Evolutionary conservation across 768 basidiomycete genomes (phyloP).

Genomic region (Rhodotorula sphaerocarpa): DNA sequence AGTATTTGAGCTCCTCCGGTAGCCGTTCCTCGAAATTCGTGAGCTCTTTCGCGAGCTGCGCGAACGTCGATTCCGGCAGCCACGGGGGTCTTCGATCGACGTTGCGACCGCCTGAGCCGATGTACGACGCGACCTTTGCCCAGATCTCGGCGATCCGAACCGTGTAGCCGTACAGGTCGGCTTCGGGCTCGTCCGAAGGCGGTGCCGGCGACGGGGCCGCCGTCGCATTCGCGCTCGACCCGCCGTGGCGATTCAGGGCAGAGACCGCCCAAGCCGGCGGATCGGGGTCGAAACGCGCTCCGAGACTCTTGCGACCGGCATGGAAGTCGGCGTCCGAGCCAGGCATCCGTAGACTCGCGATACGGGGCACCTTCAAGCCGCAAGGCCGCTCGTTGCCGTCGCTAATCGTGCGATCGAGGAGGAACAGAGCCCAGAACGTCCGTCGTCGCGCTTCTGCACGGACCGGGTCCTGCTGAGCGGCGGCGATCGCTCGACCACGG

Average conservation of each 20-base stretch:
- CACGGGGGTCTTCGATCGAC: constrained; percentile 31
- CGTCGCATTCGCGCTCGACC: constrained; percentile 8
- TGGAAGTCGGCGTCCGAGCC: constrained; percentile 27
- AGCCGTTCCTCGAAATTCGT: constrained; percentile 19
- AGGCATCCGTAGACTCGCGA: constrained; percentile 27
- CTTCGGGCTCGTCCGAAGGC: constrained; percentile 21
- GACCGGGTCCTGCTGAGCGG: constrained; percentile 7
- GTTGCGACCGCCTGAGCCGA: constrained; percentile 29
- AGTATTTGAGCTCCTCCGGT: constrained; percentile 20
- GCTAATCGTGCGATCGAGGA: constrained; percentile 30
- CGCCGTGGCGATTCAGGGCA: neutral
- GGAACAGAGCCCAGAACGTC: constrained; percentile 32
- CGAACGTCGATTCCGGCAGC: constrained; percentile 25
- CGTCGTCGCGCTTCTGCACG: constrained; percentile 23
- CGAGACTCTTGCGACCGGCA: constrained; percentile 5
- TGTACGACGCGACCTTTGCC: constrained; percentile 28
- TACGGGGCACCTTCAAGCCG: constrained; percentile 27
- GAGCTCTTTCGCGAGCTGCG: constrained; percentile 14
- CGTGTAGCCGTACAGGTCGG: constrained; percentile 31
- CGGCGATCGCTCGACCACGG: neutral
- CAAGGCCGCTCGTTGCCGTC: constrained; percentile 36
- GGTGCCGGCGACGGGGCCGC: neutral
- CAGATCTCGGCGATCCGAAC: constrained; percentile 34
- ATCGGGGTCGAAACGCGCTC: constrained; percentile 26
- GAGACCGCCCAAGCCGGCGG: constrained; percentile 25